A percentile compares a stretch with the other conserved stretches of the same genome.
phyloP scores from a whole-genome alignment of 805 yeast genomes.

The Myxozyma neotropica region DNA sequence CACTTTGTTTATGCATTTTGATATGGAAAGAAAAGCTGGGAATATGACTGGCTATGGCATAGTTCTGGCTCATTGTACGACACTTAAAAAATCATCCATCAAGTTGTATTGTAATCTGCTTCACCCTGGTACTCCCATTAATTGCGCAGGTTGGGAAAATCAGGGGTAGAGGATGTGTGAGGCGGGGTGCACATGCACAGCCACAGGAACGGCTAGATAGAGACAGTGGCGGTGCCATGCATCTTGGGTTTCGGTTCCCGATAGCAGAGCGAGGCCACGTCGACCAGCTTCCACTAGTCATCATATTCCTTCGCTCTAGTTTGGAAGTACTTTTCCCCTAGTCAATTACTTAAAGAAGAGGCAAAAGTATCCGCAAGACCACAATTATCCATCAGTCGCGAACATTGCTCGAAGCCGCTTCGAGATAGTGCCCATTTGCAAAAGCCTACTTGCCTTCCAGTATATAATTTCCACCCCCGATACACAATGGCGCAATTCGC shows the following conservation, averaged over 20 bases:
- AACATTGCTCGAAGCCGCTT: no score
- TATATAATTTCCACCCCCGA: not conserved
- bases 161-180: not conserved
- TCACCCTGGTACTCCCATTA: no score
- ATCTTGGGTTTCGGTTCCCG: not conserved
- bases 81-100: not conserved
- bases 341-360: no score
- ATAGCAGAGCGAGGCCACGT: not conserved
- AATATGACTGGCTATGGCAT: not conserved
- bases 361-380: no score
- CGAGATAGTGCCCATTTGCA: no score
- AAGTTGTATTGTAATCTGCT: no score
- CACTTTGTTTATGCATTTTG: not conserved
- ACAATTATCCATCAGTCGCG: no score
- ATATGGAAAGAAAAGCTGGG: no score
- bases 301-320: no score
- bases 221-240: slow-evolving; percentile 4
- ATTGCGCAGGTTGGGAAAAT: no score
- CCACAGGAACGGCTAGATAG: slow-evolving; percentile 4
- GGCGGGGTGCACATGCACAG: not conserved
- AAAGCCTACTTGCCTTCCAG: not conserved
- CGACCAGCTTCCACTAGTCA: slow-evolving; percentile 10
- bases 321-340: no score
- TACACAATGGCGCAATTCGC: slow-evolving; percentile 42
- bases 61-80: not conserved